Conservation (phyloP, 1,284 basidiomycete genomes). For the Exobasidium cylindrosporum region DNA sequence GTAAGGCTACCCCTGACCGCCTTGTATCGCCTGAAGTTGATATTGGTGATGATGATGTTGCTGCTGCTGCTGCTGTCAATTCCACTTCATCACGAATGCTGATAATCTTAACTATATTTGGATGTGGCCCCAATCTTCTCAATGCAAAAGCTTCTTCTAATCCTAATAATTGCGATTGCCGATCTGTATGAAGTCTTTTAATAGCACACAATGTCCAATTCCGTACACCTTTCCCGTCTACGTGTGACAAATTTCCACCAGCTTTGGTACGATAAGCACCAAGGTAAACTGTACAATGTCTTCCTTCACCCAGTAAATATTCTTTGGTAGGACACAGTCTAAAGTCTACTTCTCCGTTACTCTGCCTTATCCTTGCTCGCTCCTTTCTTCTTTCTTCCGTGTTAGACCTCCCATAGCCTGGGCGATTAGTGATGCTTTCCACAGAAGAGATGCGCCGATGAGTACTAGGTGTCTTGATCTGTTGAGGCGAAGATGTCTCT, state of each 20-base stretch:
- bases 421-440: slow-evolving; percentile 25
- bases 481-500: slow-evolving; percentile 13
- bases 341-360: slow-evolving; percentile 38
- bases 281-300: slow-evolving; percentile 48
- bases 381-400: slow-evolving; percentile 43
- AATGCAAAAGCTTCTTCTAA: slow-evolving; percentile 53
- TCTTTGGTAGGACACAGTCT: slow-evolving; percentile 40
- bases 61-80: neutral
- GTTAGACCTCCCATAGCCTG: slow-evolving; percentile 38
- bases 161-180: slow-evolving; percentile 46
- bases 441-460: neutral
- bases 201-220: slow-evolving; percentile 50
- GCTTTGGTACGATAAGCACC: slow-evolving; percentile 31
- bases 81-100: slow-evolving; percentile 47
- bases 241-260: neutral
- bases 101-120: slow-evolving; percentile 45
- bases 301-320: slow-evolving; percentile 48
- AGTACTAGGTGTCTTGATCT: slow-evolving; percentile 7
- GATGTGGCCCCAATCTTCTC: slow-evolving; percentile 44
- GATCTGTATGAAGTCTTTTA: slow-evolving; percentile 49
- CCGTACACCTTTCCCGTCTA: neutral
- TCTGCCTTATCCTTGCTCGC: slow-evolving; percentile 33
- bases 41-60: neutral
- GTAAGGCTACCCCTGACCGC: neutral
- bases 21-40: neutral